Percentiles rank a stretch among this genome's conserved stretches.
phyloP scores from a whole-genome alignment of 768 basidiomycete genomes.

The Termitomyces sp. region DNA sequence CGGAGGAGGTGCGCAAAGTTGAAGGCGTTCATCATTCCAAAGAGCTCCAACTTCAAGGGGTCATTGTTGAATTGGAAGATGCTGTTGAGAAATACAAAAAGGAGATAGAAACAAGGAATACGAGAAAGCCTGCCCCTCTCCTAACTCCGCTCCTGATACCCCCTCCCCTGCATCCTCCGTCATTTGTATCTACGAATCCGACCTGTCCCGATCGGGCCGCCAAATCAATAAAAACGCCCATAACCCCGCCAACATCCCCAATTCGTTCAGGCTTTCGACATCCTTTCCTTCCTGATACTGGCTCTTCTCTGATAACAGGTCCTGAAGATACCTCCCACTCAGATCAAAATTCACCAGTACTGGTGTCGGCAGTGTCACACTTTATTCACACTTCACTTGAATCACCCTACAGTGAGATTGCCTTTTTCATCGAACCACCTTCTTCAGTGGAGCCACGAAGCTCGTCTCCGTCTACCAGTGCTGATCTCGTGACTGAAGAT shows the following conservation, averaged over 20 bases:
- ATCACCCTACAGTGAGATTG: slow-evolving; percentile 1
- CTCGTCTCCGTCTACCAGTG: neutral
- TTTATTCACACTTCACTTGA: neutral
- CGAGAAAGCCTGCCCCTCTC: slow-evolving; percentile 7
- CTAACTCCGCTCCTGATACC: slow-evolving; percentile 14
- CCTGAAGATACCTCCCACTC: neutral
- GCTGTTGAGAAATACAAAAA: slow-evolving; percentile 38
- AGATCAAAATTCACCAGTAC: neutral
- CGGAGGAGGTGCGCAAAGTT: slow-evolving; percentile 60
- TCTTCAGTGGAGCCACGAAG: slow-evolving; percentile 1
- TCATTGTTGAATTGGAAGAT: slow-evolving; percentile 48
- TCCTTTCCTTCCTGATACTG: neutral
- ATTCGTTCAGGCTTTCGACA: slow-evolving; percentile 6
- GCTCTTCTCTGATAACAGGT: neutral
- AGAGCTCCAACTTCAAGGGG: slow-evolving; percentile 46
- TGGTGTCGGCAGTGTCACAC: neutral
- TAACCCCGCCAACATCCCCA: slow-evolving; percentile 20
- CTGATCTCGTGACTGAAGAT: neutral
- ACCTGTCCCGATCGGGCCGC: neutral
- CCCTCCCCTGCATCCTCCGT: neutral
- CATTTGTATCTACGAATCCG: slow-evolving; percentile 2
- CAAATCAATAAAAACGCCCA: slow-evolving; percentile 10
- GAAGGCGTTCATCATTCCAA: slow-evolving; percentile 22
- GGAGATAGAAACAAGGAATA: slow-evolving; percentile 6
- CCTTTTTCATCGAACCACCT: slow-evolving; percentile 1